These are phyloP conservation scores for Parasitella parasitica DNA, from an alignment of 371 early-diverging fungal genomes.

Conservation along the genomic window DNA sequence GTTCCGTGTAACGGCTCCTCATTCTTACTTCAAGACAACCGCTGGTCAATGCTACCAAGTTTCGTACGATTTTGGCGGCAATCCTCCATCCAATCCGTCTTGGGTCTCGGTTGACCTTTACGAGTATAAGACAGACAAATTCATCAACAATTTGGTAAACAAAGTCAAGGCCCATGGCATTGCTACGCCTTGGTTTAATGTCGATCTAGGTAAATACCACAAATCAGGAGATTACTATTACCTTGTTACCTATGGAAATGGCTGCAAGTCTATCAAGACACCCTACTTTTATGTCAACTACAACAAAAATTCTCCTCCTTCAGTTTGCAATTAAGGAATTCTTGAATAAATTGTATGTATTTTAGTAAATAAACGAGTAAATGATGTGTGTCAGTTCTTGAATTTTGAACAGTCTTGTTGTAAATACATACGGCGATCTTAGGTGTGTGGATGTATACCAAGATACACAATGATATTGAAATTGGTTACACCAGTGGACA, in stretches of 20 bases:
- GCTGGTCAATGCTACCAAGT: constrained; percentile 35
- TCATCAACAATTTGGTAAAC: constrained; percentile 7
- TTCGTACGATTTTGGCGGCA: constrained; percentile 26
- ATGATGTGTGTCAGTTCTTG: no score
- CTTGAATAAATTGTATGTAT: no score
- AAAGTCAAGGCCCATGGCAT: constrained; percentile 12
- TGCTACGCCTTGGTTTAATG: constrained; percentile 19
- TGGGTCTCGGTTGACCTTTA: constrained; percentile 20
- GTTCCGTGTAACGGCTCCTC: constrained; percentile 38
- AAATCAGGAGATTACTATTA: constrained; percentile 29
- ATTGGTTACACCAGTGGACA: background rate
- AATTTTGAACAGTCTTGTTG: no score
- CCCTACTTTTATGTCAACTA: constrained; percentile 24
- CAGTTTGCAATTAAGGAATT: constrained; percentile 1
- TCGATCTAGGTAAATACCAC: constrained; percentile 12
- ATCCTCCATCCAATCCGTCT: constrained; percentile 6
- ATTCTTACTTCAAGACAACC: constrained; percentile 26
- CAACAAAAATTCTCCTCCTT: constrained; percentile 34
- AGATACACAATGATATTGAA: background rate
- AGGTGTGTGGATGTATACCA: no score
- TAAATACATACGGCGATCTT: background rate
- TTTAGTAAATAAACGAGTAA: no score
- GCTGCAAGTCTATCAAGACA: constrained; percentile 22
- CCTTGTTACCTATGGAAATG: constrained; percentile 19
- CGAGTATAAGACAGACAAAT: constrained; percentile 18